phyloP scores from a whole-genome alignment of 257 asterid species.

The Knoxia roxburghii region DNA sequence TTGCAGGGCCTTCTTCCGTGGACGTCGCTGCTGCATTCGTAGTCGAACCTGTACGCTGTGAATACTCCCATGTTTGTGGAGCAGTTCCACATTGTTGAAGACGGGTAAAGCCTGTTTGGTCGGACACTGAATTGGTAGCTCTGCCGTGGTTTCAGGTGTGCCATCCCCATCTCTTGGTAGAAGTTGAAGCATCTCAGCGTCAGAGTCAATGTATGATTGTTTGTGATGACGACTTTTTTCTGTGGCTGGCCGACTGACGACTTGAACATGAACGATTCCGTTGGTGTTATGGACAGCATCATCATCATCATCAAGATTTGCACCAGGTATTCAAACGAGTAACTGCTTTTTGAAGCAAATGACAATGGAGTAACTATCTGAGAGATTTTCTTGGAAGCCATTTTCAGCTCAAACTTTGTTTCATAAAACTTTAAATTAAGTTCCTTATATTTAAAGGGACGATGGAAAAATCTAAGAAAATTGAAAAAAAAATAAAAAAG shows the following conservation, averaged over 20 bases:
- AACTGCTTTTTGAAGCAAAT: not conserved
- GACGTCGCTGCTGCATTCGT: conserved; percentile 20
- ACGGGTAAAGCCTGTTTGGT: conserved; percentile 29
- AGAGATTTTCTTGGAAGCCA: conserved; percentile 5
- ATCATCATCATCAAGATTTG: not conserved
- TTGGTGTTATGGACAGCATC: not conserved
- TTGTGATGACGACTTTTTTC: conserved; percentile 34
- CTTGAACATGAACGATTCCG: too few relatives aligned
- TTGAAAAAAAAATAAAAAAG: not conserved
- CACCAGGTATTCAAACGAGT: not conserved
- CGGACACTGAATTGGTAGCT: conserved; percentile 29
- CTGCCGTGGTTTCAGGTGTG: conserved; percentile 38
- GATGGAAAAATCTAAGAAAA: not conserved
- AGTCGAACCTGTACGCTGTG: conserved; percentile 38
- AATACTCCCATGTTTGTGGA: conserved; percentile 78
- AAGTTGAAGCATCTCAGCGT: conserved; percentile 61
- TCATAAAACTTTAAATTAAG: not conserved
- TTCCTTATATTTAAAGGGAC: not conserved
- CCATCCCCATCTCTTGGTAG: conserved; percentile 15
- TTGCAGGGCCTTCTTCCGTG: conserved; percentile 26
- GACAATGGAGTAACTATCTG: not conserved
- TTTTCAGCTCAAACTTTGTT: not conserved
- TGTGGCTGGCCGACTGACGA: too few relatives aligned
- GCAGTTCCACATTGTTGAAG: conserved; percentile 54
- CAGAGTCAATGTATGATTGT: conserved; percentile 55